Evolutionary conservation across 163 green algal genomes (phyloP).

Genomic region (Chloroidium sp.): DNA sequence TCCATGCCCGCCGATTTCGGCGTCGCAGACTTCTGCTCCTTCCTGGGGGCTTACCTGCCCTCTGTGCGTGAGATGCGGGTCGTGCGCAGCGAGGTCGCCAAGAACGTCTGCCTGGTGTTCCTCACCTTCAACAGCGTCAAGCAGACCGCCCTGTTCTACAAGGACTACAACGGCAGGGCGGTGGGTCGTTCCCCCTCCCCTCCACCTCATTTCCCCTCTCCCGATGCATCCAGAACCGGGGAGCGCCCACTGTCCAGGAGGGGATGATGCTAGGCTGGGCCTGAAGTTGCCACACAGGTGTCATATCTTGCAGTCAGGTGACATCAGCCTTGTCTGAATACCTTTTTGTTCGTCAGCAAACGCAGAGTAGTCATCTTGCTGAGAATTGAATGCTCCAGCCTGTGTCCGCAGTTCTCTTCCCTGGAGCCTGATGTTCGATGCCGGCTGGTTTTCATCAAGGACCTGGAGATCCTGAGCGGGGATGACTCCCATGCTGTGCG

Average conservation of each 20-base stretch:
- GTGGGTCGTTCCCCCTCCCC: constrained; percentile 23
- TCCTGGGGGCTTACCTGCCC: constrained; percentile 64
- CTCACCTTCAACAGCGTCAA: constrained; percentile 64
- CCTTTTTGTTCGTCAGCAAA: too few species aligned
- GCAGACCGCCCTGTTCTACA: constrained; percentile 69
- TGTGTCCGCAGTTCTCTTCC: constrained; percentile 47
- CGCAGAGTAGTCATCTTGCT: too few species aligned
- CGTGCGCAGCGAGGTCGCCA: constrained; percentile 52
- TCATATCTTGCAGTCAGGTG: too few species aligned
- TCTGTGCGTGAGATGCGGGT: constrained; percentile 58
- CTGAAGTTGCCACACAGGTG: too few species aligned
- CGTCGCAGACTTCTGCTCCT: constrained; percentile 81
- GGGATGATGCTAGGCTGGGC: too few species aligned
- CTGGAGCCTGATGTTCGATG: constrained; percentile 84
- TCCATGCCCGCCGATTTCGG: constrained; percentile 82
- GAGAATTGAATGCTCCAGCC: too few species aligned
- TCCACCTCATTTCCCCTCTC: background rate
- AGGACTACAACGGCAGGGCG: constrained; percentile 71
- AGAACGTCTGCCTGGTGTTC: constrained; percentile 69
- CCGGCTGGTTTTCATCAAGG: constrained; percentile 70
- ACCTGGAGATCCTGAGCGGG: constrained; percentile 51
- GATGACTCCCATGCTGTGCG: background rate
- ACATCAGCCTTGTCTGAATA: too few species aligned
- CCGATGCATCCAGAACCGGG: too few species aligned
- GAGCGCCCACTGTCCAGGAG: too few species aligned